Base-by-base conservation (phyloP, 805 yeast genomes). In the Ogataea allantospora region DNA sequence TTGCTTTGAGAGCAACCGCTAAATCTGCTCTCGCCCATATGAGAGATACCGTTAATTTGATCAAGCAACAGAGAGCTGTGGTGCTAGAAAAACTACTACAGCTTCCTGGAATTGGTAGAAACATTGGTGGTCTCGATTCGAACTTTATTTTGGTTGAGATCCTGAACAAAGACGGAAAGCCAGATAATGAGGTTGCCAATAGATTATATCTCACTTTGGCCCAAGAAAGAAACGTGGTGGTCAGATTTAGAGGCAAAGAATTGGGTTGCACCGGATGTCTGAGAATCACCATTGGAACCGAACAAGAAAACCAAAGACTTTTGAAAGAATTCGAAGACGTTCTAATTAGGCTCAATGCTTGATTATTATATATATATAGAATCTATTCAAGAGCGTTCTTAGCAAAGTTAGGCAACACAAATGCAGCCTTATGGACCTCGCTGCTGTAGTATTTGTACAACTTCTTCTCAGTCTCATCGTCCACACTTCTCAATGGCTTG, bases 341-440 rank as follows among this genome's bases (percentile, higher is more conserved):
- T 18, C 38, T 60, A 5, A 28, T 36, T 16, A 47, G 48, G 15
- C 36, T 42, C 15, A 39, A 42, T 31, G 9, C 23, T 9, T 19
- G 9, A 9, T 19, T 19, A 19, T 21, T 21, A 21, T 19, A 18
- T 32, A 32, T 10, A 27, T 17, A n/a, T 8, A 15, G 4, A 17
- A 23, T 12, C n/a, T 31, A 46, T 18, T 42, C 38, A 27, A 60
- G 44, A 27, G 63, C 65, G 21, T 50, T 49, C 67, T 48, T 77
- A 71, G 95, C 98, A 81, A 91, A 91, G 49, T 80, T 88, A 53
- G 98, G 99, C 61, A 93, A 73, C 43, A 88, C 85, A 56, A 88
- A 91, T 13, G 96, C 77, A 32, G 97, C 95, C 58, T 71, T 75
- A 66, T 91, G 99, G 50, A 93, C 82, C 54, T 73, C 75, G 57